Conservation (phyloP, 495 filamentous ascomycete species). For the Clavariopsis aquatica region DNA sequence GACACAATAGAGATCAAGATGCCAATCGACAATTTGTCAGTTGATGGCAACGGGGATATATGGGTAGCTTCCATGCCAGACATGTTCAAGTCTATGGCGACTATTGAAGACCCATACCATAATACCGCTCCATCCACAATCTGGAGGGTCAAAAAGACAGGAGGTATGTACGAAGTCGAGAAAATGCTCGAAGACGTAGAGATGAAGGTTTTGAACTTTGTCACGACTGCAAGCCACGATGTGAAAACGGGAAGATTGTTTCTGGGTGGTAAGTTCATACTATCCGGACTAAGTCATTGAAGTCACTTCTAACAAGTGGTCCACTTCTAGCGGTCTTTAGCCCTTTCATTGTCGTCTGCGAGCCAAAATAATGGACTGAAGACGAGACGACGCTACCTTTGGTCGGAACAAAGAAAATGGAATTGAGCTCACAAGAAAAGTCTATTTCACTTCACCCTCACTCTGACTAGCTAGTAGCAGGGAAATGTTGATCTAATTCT, state of each 20-base stretch:
- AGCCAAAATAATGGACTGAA: slow-evolving; percentile 1
- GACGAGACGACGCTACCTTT: background rate
- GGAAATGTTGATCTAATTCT: too few species aligned
- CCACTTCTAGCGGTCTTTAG: slow-evolving; percentile 1
- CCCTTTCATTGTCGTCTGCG: slow-evolving; percentile 6
- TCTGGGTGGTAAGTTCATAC: slow-evolving; percentile 12
- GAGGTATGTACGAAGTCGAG: slow-evolving; percentile 33
- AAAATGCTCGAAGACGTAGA: slow-evolving; percentile 43
- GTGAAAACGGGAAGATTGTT: slow-evolving; percentile 14
- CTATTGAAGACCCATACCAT: slow-evolving; percentile 28
- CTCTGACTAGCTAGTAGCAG: too few species aligned
- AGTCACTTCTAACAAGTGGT: background rate
- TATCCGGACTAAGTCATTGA: background rate
- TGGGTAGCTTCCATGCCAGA: slow-evolving; percentile 43
- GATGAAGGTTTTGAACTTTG: slow-evolving; percentile 24
- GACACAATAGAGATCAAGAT: slow-evolving; percentile 40
- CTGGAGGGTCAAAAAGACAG: slow-evolving; percentile 7
- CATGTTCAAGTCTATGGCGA: slow-evolving; percentile 13
- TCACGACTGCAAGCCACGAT: slow-evolving; percentile 18
- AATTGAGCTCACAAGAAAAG: background rate
- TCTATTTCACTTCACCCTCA: background rate
- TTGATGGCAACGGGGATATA: slow-evolving; percentile 47
- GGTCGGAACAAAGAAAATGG: background rate
- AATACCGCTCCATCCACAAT: background rate
- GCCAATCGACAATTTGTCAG: slow-evolving; percentile 47